Percentiles rank a stretch among this genome's conserved stretches.
Conservation (phyloP, 225 moss, liverwort and hornwort genomes). For the Sphagnum tenellum region DNA sequence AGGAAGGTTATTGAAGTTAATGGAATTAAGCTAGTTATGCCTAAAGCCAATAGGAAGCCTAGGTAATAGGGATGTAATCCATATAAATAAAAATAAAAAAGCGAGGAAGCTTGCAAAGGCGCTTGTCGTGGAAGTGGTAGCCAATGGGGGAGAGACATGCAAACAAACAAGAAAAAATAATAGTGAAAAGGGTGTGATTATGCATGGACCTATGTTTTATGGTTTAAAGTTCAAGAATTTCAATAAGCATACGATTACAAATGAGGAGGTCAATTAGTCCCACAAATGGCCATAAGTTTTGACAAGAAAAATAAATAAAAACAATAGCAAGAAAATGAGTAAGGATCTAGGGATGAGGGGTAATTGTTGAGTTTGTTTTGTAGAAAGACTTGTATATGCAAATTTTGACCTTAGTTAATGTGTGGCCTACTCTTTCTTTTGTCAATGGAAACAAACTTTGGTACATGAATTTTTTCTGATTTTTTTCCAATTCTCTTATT, state of each 20-base stretch:
- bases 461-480: no score
- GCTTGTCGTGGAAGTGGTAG: background rate
- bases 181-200: background rate
- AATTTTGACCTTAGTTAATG: no score
- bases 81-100: constrained; percentile 28
- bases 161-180: no score
- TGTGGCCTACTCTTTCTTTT: no score
- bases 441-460: no score
- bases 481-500: no score
- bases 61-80: constrained; percentile 3
- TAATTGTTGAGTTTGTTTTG: no score
- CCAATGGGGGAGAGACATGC: no score
- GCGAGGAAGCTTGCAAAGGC: constrained; percentile 7
- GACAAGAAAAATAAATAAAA: constrained; percentile 47
- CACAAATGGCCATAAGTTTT: constrained; percentile 10
- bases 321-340: constrained; percentile 31
- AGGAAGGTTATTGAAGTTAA: constrained; percentile 22
- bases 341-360: background rate
- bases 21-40: constrained; percentile 10
- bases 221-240: constrained; percentile 18
- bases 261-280: constrained; percentile 2
- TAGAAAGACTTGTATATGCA: no score
- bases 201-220: constrained; percentile 1
- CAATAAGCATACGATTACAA: constrained; percentile 28
- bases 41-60: constrained; percentile 25